These are phyloP conservation scores for Nothophytophthora sp. DNA, from an alignment of 352 stramenopile genomes.

Conservation along the genomic window DNA sequence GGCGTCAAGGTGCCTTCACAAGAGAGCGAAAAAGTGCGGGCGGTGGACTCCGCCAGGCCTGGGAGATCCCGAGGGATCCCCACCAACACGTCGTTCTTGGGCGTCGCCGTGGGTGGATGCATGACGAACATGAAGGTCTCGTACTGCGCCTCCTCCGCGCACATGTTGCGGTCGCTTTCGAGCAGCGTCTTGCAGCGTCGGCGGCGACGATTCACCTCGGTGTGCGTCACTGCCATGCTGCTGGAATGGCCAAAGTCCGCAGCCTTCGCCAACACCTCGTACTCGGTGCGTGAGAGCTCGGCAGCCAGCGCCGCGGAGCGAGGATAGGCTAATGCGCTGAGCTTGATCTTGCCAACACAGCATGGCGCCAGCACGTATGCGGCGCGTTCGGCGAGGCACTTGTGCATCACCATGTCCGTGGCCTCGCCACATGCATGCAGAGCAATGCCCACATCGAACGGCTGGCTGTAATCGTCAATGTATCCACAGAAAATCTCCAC, in stretches of 20 bases:
- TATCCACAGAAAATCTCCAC: conserved; percentile 77
- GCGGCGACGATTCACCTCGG: conserved; percentile 48
- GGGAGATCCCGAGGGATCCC: conserved; percentile 40
- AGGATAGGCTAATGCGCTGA: conserved; percentile 59
- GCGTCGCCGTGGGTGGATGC: conserved; percentile 64
- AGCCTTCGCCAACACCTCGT: conserved; percentile 76
- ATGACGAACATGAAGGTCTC: conserved; percentile 80
- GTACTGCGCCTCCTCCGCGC: conserved; percentile 56
- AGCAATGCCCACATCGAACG: conserved; percentile 80
- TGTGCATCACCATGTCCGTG: conserved; percentile 82
- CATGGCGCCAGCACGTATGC: conserved; percentile 81
- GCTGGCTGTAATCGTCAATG: conserved; percentile 65
- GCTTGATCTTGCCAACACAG: conserved; percentile 84
- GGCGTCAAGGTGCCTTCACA: conserved; percentile 29
- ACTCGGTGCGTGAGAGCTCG: conserved; percentile 59
- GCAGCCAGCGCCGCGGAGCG: conserved; percentile 46
- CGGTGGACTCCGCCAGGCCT: background rate
- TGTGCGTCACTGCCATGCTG: conserved; percentile 39
- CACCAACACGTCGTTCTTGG: conserved; percentile 86
- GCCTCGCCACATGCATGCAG: conserved; percentile 82
- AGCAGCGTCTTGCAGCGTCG: conserved; percentile 81
- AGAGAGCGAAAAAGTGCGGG: conserved; percentile 23
- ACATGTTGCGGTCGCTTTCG: conserved; percentile 76
- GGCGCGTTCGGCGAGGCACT: conserved; percentile 56
- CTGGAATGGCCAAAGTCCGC: conserved; percentile 72